These are phyloP conservation scores for Cercospora berteroae DNA, from an alignment of 2,329 filamentous ascomycete genomes.

Conservation along the genomic window DNA sequence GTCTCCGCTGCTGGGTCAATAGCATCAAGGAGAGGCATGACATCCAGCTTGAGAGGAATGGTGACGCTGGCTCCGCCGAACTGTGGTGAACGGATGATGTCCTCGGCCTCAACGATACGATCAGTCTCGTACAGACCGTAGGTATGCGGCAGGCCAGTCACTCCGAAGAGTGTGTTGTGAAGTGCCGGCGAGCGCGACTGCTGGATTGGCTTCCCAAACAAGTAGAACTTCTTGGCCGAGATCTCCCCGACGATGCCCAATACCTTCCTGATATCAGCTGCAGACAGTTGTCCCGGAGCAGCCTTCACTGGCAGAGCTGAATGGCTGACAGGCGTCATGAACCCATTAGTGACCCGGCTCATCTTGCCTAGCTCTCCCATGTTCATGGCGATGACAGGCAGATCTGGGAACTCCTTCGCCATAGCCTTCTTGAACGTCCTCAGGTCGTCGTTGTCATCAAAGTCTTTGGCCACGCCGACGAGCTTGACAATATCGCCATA, in stretches of 20 bases:
- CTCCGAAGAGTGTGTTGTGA: conserved; percentile 79
- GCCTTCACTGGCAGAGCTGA: conserved; percentile 86
- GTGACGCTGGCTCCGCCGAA: conserved; percentile 96
- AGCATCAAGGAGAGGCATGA: conserved; percentile 77
- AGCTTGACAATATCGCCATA: conserved; percentile 94
- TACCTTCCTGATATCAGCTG: conserved; percentile 78
- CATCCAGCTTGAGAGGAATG: conserved; percentile 88
- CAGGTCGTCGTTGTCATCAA: conserved; percentile 85
- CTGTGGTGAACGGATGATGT: conserved; percentile 64
- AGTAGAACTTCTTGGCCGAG: conserved; percentile 70
- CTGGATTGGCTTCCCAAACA: conserved; percentile 83
- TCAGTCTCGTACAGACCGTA: conserved; percentile 77
- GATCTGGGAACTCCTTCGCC: conserved; percentile 63
- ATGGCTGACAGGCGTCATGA: conserved; percentile 93
- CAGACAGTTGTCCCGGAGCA: conserved; percentile 88
- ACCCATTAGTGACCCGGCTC: conserved; percentile 83
- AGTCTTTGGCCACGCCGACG: conserved; percentile 71
- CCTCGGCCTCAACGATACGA: conserved; percentile 57
- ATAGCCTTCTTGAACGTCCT: conserved; percentile 78
- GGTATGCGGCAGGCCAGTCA: conserved; percentile 77
- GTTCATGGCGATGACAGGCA: conserved; percentile 91
- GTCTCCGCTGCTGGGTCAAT: conserved; percentile 73
- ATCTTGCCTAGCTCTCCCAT: conserved; percentile 88
- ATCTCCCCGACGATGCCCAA: conserved; percentile 78
- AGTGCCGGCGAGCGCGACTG: conserved; percentile 82